A percentile compares a stretch with the other conserved stretches of the same genome.
Conservation (phyloP, 1,139 yeast genomes). For the Trichomonascaceae sp. region DNA sequence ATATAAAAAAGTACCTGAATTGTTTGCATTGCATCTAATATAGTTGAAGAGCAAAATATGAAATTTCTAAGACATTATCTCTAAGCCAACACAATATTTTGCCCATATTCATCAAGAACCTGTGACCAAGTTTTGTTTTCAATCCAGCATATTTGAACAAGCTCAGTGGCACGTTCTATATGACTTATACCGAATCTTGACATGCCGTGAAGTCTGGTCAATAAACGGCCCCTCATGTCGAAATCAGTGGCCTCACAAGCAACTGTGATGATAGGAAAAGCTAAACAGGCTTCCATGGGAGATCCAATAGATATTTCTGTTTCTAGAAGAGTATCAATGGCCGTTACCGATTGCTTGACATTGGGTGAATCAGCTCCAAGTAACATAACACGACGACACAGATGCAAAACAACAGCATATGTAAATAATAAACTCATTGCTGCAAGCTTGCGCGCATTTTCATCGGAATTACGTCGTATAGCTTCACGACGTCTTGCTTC, state of each 20-base stretch:
- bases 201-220: conserved; percentile 37
- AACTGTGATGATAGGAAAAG: conserved; percentile 49
- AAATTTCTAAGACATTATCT: no score
- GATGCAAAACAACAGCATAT: conserved; percentile 45
- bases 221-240: conserved; percentile 34
- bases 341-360: conserved; percentile 42
- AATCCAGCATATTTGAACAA: conserved; percentile 48
- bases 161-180: conserved; percentile 39
- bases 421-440: conserved; percentile 48
- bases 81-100: conserved; percentile 27
- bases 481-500: conserved; percentile 17
- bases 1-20: not conserved
- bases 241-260: conserved; percentile 47
- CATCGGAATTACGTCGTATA: conserved; percentile 10
- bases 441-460: conserved; percentile 33
- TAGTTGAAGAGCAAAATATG: no score
- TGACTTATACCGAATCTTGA: conserved; percentile 43
- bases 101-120: conserved; percentile 25
- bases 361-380: conserved; percentile 40
- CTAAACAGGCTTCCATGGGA: conserved; percentile 47
- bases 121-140: conserved; percentile 27
- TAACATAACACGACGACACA: conserved; percentile 45
- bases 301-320: conserved; percentile 40
- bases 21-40: no score
- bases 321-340: conserved; percentile 36